Evolutionary conservation across 345 rosid genomes (phyloP), one percentile per base, ranked within the genome.

Genomic region (Hibiscus tridactylites): DNA sequence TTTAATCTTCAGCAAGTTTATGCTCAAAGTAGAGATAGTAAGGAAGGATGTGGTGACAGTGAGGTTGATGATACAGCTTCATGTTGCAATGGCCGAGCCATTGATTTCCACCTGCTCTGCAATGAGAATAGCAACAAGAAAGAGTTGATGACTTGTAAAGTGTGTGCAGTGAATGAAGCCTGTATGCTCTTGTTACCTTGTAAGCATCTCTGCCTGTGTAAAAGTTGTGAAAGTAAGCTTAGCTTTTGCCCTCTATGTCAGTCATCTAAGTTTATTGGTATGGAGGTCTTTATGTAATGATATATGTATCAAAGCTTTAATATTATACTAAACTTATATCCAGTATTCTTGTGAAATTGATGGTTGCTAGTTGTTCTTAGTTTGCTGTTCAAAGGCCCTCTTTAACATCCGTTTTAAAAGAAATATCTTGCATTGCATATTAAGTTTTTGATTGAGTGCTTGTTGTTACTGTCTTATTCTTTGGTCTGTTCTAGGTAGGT

Each of bases 191-290:
- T 89, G 82, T 77, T 89, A 67, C 98, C 98, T 2, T 93, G 98
- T 85, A 88, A 87, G 90, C 98, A 93, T 86, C 90, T 93, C 74
- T 93, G 96, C 79, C 77, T 93, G 61, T 93, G 98, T 86, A 91
- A 88, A 78, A 87, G 81, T 66, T 93, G 98, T 76, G 97, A 88
- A 81, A 88, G 88, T 74, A 91, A 86, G 90, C 83, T 91, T 78
- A 87, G 85, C 71, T 84, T 83, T 75, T 93, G 98, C 70, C 98
- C 98, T 39, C 66, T 93, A 68, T 93, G 98, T 79, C 89, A 85
- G 74, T 84, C 91, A 6, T 83, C 90, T 1, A 93, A 91, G 89
- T 81, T 85, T 78, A 69, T 81, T 56, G 94, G 94, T 33, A 83
- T 89, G 89, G 96, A 93, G 84, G 92, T 93, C 67, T 87, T 86